Evolutionary conservation across 2,329 filamentous ascomycete genomes (phyloP), one percentile per base, ranked within the genome.

Genomic region (Phoma sp.): DNA sequence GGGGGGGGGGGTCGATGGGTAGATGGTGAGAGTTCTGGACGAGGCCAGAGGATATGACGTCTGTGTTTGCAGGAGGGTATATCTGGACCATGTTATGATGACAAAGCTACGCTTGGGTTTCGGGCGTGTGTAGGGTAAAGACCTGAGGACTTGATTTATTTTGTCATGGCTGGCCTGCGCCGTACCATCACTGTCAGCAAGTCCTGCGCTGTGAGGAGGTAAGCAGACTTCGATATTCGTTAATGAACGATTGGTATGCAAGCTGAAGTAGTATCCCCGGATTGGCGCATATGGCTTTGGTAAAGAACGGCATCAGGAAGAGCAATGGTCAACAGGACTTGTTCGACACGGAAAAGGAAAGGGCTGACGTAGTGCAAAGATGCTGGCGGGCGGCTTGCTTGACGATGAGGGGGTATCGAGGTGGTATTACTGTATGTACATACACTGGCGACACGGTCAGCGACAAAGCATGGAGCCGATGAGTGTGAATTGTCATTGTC

Each of bases 401-500:
- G 11, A 13, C 7, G 1, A 2, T 18, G 22, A 10, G 27, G 25
- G 46, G 52, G 46, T 54, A 54, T 54, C 52, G 45, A 37, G 40
- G 40, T 48, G 35, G 33, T 37, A 49, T 45, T 54, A 25, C 45
- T 49, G 52, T 49, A 49, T 29, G 38, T 45, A 54, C 46, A 41
- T 49, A 38, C 40, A 49, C 45, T 54, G 52, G 41, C 52, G 41
- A 54, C 45, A 54, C 29, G 41, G 52, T 54, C 46, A 54, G 52
- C 52, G 41, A 49, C 46, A 54, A 35, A 54, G 46, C 52, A 54
- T 51, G 52, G 41, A 35, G 41, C 44, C 52, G 40, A 40, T 54
- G 30, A 43, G 53, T 62, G 62, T 61, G 59, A 65, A 58, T 68
- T 67, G 65, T 70, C 62, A 69, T 66, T 72, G 68, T 71, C 67